Percentiles rank a stretch among this genome's conserved stretches.
Conservation (phyloP, 108 stramenopile genomes). For the Skeletonema marinoi region DNA sequence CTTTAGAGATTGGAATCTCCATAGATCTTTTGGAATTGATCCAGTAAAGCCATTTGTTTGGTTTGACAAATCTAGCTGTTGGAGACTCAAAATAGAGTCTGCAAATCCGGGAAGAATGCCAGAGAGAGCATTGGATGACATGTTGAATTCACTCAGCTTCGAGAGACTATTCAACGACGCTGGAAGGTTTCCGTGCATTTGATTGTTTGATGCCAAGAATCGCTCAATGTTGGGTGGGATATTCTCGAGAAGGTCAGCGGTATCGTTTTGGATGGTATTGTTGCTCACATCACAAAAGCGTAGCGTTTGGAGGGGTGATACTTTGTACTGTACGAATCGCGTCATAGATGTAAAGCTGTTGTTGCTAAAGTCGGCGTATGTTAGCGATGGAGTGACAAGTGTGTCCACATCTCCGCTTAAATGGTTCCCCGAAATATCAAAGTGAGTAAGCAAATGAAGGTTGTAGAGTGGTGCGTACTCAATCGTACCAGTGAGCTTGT, state of each 20-base stretch:
- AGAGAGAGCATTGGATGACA: constrained; percentile 2
- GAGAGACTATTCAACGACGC: neutral
- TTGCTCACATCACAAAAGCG: constrained; percentile 43
- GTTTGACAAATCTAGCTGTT: constrained; percentile 3
- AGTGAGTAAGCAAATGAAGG: constrained; percentile 37
- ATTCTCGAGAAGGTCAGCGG: constrained; percentile 10
- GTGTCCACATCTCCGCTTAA: constrained; percentile 42
- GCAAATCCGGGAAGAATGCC: constrained; percentile 22
- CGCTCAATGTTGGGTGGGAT: constrained; percentile 17
- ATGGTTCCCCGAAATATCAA: constrained; percentile 22
- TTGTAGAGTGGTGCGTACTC: constrained; percentile 46
- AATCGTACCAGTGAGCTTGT: constrained; percentile 8
- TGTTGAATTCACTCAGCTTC: neutral
- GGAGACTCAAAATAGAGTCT: neutral
- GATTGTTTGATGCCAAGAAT: constrained; percentile 15
- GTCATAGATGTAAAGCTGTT: constrained; percentile 36
- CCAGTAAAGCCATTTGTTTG: constrained; percentile 16
- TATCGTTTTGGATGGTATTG: constrained; percentile 39
- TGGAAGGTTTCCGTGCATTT: constrained; percentile 10
- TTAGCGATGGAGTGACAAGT: constrained; percentile 57
- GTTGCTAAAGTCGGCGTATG: constrained; percentile 55
- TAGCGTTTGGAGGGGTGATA: constrained; percentile 19
- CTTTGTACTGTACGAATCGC: constrained; percentile 68
- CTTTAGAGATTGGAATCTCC: neutral
- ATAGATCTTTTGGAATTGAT: constrained; percentile 11